Percentiles rank a stretch among this genome's conserved stretches.
Evolutionary conservation across 1,284 basidiomycete genomes (phyloP).

Genomic region (Gomphus bonarii): DNA sequence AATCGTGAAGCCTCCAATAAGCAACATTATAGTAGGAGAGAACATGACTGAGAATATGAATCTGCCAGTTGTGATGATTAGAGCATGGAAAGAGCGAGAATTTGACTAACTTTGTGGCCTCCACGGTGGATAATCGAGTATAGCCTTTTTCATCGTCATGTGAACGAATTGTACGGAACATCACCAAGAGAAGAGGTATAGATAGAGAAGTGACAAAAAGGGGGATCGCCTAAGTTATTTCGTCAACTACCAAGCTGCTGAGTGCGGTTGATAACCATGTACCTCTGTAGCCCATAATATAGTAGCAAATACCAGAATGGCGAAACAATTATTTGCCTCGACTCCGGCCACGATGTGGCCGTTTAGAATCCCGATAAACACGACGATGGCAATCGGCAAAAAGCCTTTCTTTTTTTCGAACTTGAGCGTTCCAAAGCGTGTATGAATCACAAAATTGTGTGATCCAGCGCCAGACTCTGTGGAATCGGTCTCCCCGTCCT

Average conservation of each 20-base stretch:
- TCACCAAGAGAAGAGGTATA: constrained; percentile 87
- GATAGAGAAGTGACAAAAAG: constrained; percentile 92
- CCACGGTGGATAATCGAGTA: constrained; percentile 46
- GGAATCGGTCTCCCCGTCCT: constrained; percentile 40
- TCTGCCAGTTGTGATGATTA: constrained; percentile 27
- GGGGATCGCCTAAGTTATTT: constrained; percentile 70
- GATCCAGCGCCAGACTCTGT: constrained; percentile 24
- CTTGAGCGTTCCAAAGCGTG: constrained; percentile 53
- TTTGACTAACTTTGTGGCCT: constrained; percentile 70
- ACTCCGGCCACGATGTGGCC: constrained; percentile 48
- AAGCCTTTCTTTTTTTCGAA: constrained; percentile 57
- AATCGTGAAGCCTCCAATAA: constrained; percentile 97
- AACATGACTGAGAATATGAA: constrained; percentile 75
- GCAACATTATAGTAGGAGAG: constrained; percentile 92
- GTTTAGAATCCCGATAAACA: constrained; percentile 56
- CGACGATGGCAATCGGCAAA: constrained; percentile 42
- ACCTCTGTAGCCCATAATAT: constrained; percentile 96
- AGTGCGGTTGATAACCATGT: constrained; percentile 17
- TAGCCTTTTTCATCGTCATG: constrained; percentile 38
- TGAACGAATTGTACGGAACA: constrained; percentile 71
- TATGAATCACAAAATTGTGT: constrained; percentile 29
- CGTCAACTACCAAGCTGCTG: neutral
- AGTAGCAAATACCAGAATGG: constrained; percentile 85
- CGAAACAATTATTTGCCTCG: constrained; percentile 88
- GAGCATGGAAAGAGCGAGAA: neutral